A percentile compares a stretch with the other conserved stretches of the same genome.
phyloP scores from a whole-genome alignment of 331 rosid genomes.

The Stylosanthes scabra region DNA sequence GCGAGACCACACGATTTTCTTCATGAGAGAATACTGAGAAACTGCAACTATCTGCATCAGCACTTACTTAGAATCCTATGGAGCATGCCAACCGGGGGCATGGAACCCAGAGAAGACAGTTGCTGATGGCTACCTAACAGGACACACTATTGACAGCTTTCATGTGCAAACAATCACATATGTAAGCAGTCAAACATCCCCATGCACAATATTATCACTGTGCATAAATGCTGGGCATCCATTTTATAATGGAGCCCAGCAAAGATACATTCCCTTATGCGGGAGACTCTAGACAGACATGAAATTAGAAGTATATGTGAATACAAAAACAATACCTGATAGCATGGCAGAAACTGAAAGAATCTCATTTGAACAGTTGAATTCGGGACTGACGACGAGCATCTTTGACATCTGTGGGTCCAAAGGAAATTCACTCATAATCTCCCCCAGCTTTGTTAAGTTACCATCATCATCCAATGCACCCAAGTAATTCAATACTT shows the following conservation, averaged over 20 bases:
- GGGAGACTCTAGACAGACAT: constrained; percentile 50
- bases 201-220: constrained; percentile 45
- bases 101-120: constrained; percentile 92
- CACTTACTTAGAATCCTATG: constrained; percentile 87
- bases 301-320: background rate
- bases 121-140: constrained; percentile 93
- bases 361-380: constrained; percentile 96
- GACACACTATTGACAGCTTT: constrained; percentile 67
- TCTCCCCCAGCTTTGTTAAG: constrained; percentile 89
- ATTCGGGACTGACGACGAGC: constrained; percentile 96
- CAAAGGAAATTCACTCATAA: constrained; percentile 96
- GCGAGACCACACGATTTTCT: constrained; percentile 99
- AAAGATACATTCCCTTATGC: constrained; percentile 45
- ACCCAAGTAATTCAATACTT: constrained; percentile 94
- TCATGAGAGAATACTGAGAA: constrained; percentile 99
- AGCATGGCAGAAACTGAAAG: constrained; percentile 96
- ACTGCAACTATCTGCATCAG: constrained; percentile 99
- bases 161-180: constrained; percentile 46
- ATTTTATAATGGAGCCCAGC: constrained; percentile 49
- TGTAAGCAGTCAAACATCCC: constrained; percentile 52
- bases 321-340: constrained; percentile 69
- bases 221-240: constrained; percentile 47
- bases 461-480: constrained; percentile 98
- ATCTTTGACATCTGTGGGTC: constrained; percentile 99
- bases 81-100: constrained; percentile 91